These are phyloP conservation scores for Xylaria venustula DNA, from an alignment of 495 filamentous ascomycete species.

Conservation along the genomic window DNA sequence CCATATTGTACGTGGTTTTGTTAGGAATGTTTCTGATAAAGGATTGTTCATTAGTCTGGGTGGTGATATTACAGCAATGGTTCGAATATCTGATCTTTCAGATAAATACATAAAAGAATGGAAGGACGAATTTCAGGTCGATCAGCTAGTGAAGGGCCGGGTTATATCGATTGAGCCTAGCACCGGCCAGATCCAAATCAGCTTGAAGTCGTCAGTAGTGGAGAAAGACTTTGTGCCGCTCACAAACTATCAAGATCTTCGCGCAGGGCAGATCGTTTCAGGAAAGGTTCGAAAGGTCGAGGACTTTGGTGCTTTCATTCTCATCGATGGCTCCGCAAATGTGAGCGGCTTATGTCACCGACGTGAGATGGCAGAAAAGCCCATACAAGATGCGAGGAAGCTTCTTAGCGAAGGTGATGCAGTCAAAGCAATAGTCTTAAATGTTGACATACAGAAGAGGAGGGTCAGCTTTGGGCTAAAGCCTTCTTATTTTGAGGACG, in stretches of 20 bases:
- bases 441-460: conserved; percentile 67
- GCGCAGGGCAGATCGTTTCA: conserved; percentile 74
- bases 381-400: conserved; percentile 73
- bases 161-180: conserved; percentile 64
- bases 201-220: conserved; percentile 77
- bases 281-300: conserved; percentile 91
- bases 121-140: conserved; percentile 82
- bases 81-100: conserved; percentile 82
- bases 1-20: conserved; percentile 82
- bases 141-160: conserved; percentile 86
- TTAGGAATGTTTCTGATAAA: conserved; percentile 81
- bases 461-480: conserved; percentile 88
- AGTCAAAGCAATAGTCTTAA: conserved; percentile 86
- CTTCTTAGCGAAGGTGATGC: conserved; percentile 84
- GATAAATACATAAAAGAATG: conserved; percentile 92
- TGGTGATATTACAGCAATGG: conserved; percentile 73
- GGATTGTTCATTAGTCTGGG: conserved; percentile 83
- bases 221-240: conserved; percentile 75
- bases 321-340: conserved; percentile 78
- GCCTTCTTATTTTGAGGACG: conserved; percentile 81
- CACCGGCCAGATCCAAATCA: conserved; percentile 77
- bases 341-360: conserved; percentile 90
- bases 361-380: conserved; percentile 82
- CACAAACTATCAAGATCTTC: conserved; percentile 66
- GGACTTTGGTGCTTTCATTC: conserved; percentile 91